Conservation (phyloP, 2,329 filamentous ascomycete genomes). For the Pseudogymnoascus sp. region DNA sequence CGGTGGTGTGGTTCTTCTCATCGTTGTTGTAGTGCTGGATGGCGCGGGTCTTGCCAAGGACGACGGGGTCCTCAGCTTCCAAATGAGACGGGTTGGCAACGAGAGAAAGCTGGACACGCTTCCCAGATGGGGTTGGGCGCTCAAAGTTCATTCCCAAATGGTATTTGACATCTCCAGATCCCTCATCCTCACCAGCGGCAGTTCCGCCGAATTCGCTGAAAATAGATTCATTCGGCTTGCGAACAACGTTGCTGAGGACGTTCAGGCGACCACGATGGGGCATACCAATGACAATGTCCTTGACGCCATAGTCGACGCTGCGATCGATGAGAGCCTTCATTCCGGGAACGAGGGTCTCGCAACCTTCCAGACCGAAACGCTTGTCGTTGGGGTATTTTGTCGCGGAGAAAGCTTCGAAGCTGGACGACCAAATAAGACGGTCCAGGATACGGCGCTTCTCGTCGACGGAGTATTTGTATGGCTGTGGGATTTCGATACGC, state of each 20-base stretch:
- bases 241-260: slow-evolving; percentile 94
- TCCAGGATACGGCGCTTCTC: slow-evolving; percentile 98
- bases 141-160: slow-evolving; percentile 99
- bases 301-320: slow-evolving; percentile 95
- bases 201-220: slow-evolving; percentile 96
- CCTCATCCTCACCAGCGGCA: slow-evolving; percentile 82
- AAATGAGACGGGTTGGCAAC: slow-evolving; percentile 98
- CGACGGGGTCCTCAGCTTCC: slow-evolving; percentile 95
- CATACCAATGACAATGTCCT: slow-evolving; percentile 99
- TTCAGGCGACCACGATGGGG: slow-evolving; percentile 97
- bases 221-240: slow-evolving; percentile 99
- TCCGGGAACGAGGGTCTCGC: slow-evolving; percentile 91
- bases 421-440: slow-evolving; percentile 96
- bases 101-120: slow-evolving; percentile 97
- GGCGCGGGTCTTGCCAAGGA: slow-evolving; percentile 92
- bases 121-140: slow-evolving; percentile 92
- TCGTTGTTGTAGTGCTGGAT: slow-evolving; percentile 99
- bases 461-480: slow-evolving; percentile 96
- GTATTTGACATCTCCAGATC: slow-evolving; percentile 98
- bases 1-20: slow-evolving; percentile 77
- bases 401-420: slow-evolving; percentile 89
- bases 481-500: slow-evolving; percentile 84
- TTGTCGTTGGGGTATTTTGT: slow-evolving; percentile 99
- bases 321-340: slow-evolving; percentile 99
- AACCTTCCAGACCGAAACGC: slow-evolving; percentile 96